Base-by-base conservation (phyloP, 1,284 basidiomycete genomes). In the Coriolopsis trogii region DNA sequence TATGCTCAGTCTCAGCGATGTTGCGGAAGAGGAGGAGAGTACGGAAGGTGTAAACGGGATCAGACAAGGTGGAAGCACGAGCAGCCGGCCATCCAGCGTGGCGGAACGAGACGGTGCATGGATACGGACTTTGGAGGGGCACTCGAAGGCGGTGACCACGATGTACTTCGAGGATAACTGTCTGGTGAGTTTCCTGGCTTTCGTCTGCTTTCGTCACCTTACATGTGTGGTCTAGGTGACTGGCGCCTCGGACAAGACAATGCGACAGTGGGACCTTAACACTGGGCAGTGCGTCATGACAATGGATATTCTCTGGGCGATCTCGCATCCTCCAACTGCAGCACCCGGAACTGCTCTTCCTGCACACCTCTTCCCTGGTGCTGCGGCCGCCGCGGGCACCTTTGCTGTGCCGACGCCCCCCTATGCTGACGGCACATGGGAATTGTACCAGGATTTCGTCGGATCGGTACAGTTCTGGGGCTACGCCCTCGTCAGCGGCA, bases 301-400 rank as follows among this genome's bases (percentile, higher is more conserved):
- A 10, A 99, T 99, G 97, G 97, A 99, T 72, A 97, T 99, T 55
- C 84, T 99, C 16, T 99, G 97, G 97, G 96, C 96, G 3, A 98
- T 99, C 62, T 93, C 93, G 15, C 96, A 99, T 73, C 88, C 94
- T 2, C 80, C 87, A 8, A 71, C 79, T n/a, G 68, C 78, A 2
- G 65, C 68, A 10, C 62, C 80, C 57, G 70, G 74, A 23, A 68
- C 65, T 30, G 68, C 70, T 48, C 67, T 75, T 52, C 71, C 75
- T 26, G 76, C 64, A 55, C 73, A 74, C 59, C 59, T 77, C 48
- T 84, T 89, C 67, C 70, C 81, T 24, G 79, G 79, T 13, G 70
- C 79, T 0, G 77, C 79, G 0, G 79, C 83, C 0, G 80, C 83
- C 6, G 78, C 85, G 10, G 84, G 83, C 46, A 76, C 77, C 9